Percentiles rank a stretch among this genome's conserved stretches.
Conservation (phyloP, 2,329 filamentous ascomycete species). For the Elsinoe fawcettii region DNA sequence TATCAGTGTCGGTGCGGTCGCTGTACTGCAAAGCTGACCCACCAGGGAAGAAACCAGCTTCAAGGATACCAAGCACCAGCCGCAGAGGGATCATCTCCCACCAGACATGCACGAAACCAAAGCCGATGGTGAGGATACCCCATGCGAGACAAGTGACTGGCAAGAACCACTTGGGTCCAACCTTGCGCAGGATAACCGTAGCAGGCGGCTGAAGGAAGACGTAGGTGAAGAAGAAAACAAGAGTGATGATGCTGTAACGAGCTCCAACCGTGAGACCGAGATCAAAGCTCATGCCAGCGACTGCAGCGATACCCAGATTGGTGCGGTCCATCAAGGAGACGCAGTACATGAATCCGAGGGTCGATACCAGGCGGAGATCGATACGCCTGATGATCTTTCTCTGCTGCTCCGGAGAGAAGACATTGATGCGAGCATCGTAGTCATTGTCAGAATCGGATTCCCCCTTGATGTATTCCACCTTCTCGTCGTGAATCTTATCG, state of each 20-base stretch:
- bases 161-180: slow-evolving; percentile 40
- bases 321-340: slow-evolving; percentile 74
- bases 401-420: slow-evolving; percentile 52
- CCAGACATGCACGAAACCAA: slow-evolving; percentile 53
- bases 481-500: neutral
- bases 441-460: slow-evolving; percentile 8
- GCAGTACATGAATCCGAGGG: slow-evolving; percentile 55
- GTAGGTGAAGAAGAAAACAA: slow-evolving; percentile 67
- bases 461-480: neutral
- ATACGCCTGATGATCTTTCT: slow-evolving; percentile 59
- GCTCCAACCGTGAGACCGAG: slow-evolving; percentile 26
- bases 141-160: slow-evolving; percentile 39
- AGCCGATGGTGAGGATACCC: slow-evolving; percentile 53
- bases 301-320: slow-evolving; percentile 63
- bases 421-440: slow-evolving; percentile 26
- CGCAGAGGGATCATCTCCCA: slow-evolving; percentile 46
- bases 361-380: slow-evolving; percentile 46
- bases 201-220: slow-evolving; percentile 62
- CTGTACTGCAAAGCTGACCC: too few relatives aligned
- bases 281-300: slow-evolving; percentile 52
- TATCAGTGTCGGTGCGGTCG: too few relatives aligned
- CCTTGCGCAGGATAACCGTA: slow-evolving; percentile 56
- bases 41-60: slow-evolving; percentile 39
- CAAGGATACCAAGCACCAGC: slow-evolving; percentile 53
- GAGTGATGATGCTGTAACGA: slow-evolving; percentile 52